These are phyloP conservation scores for Peronospora belbahrii DNA, from an alignment of 352 stramenopile genomes.

Conservation along the genomic window DNA sequence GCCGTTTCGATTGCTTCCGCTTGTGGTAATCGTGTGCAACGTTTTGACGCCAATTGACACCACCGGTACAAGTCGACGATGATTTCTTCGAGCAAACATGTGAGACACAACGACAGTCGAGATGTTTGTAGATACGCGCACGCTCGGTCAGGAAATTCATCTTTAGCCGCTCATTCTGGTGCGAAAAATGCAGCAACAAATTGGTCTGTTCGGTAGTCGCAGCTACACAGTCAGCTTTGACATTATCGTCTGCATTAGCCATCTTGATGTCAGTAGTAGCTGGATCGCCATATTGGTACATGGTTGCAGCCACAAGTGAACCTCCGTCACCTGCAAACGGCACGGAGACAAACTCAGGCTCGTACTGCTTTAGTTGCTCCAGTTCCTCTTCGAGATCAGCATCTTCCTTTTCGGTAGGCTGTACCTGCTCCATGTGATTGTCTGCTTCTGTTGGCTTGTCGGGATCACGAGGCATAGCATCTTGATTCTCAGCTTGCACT, in stretches of 20 bases:
- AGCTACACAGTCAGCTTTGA: conserved; percentile 4
- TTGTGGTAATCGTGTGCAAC: conserved; percentile 46
- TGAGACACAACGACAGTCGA: conserved; percentile 33
- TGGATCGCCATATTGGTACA: conserved; percentile 33
- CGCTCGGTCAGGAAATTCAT: conserved; percentile 42
- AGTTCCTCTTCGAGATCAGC: conserved; percentile 27
- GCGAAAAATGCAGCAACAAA: conserved; percentile 39
- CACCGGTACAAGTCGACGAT: background rate
- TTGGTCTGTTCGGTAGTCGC: conserved; percentile 28
- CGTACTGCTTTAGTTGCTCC: conserved; percentile 31
- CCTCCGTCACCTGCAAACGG: conserved; percentile 34
- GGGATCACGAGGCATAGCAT: background rate
- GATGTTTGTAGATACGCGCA: conserved; percentile 37
- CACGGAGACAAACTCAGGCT: conserved; percentile 33
- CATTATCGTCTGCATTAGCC: conserved; percentile 1
- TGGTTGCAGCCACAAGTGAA: conserved; percentile 30
- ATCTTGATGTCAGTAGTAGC: background rate
- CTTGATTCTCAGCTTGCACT: conserved; percentile 2
- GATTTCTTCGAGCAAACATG: conserved; percentile 22
- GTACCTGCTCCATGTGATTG: conserved; percentile 4
- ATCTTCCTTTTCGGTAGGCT: conserved; percentile 10
- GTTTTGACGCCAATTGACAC: conserved; percentile 44
- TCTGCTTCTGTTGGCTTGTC: background rate
- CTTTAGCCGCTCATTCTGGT: conserved; percentile 42
- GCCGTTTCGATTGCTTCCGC: conserved; percentile 65